Evolutionary conservation across 169 alveolate genomes (phyloP).

Genomic region (Plasmodium ovale): DNA sequence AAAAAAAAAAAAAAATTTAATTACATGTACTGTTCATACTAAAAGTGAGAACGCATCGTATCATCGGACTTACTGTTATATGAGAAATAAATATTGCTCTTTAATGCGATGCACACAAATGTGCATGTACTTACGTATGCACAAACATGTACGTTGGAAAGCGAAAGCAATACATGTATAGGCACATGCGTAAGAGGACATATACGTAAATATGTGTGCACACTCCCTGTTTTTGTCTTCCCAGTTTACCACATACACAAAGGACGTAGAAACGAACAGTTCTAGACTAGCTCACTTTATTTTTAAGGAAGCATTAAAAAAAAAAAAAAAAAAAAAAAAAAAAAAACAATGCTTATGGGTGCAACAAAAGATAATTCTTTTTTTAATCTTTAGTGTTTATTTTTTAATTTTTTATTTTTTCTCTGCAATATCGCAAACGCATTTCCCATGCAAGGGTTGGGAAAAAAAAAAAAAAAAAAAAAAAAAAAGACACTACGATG

Average conservation of each 20-base stretch:
- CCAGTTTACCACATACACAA: neutral
- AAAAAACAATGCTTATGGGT: conserved; percentile 3
- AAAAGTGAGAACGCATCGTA: neutral
- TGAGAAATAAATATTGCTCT: neutral
- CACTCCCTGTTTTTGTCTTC: neutral
- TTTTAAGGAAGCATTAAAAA: conserved; percentile 4
- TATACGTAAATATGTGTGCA: too few species aligned
- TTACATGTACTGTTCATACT: neutral
- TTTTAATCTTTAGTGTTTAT: neutral
- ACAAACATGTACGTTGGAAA: too few species aligned
- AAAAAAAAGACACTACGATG: neutral
- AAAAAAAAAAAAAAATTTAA: neutral
- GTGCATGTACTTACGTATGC: too few species aligned
- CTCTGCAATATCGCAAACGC: neutral
- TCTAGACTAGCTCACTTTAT: conserved; percentile 1
- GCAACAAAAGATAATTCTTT: conserved; percentile 6
- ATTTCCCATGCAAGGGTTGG: too few species aligned
- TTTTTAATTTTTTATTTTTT: neutral
- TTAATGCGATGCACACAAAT: neutral
- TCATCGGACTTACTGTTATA: neutral
- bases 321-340: conserved; percentile 4
- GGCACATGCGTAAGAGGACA: neutral
- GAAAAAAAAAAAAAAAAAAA: neutral
- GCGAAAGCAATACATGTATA: too few species aligned
- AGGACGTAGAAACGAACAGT: neutral